These are phyloP conservation scores for Barnettozyma sp. DNA, from an alignment of 805 yeast species.

Conservation along the genomic window DNA sequence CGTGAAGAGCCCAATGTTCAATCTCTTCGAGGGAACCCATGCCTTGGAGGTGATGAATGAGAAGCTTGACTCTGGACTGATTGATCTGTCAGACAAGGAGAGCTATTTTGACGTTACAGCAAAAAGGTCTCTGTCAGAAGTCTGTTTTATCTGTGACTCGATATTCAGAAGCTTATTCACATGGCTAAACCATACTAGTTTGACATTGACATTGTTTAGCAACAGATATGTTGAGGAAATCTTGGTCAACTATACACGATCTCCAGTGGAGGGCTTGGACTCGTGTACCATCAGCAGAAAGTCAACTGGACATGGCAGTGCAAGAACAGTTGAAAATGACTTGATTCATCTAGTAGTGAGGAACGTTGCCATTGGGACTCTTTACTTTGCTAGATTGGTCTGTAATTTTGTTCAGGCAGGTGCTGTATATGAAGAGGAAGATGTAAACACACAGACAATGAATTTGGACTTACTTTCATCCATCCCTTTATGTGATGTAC, in stretches of 20 bases:
- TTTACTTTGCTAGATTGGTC: slow-evolving; percentile 45
- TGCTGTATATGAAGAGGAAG: slow-evolving; percentile 72
- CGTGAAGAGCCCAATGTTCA: slow-evolving; percentile 51
- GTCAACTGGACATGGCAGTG: slow-evolving; percentile 4
- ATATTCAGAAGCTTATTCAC: slow-evolving; percentile 49
- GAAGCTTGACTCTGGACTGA: slow-evolving; percentile 70
- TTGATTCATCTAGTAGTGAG: slow-evolving; percentile 46
- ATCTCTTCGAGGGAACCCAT: slow-evolving; percentile 76
- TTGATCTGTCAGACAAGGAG: slow-evolving; percentile 41
- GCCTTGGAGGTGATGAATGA: slow-evolving; percentile 74
- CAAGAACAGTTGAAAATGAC: slow-evolving; percentile 2
- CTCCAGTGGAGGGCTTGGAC: slow-evolving; percentile 13
- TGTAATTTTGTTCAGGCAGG: slow-evolving; percentile 43
- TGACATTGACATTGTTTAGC: slow-evolving; percentile 72
- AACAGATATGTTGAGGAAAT: slow-evolving; percentile 64
- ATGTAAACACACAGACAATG: slow-evolving; percentile 58
- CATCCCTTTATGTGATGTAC: slow-evolving; percentile 19
- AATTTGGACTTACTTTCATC: slow-evolving; percentile 38
- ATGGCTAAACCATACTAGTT: slow-evolving; percentile 72
- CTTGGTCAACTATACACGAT: slow-evolving; percentile 34
- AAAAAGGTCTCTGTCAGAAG: slow-evolving; percentile 33
- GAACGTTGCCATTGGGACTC: slow-evolving; percentile 44
- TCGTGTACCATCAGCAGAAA: slow-evolving; percentile 7
- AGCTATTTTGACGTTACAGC: slow-evolving; percentile 37
- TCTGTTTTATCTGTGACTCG: slow-evolving; percentile 46